Evolutionary conservation across 2,329 filamentous ascomycete genomes (phyloP), one percentile per base, ranked within the genome.

Genomic region (Cordyceps farinosa): DNA sequence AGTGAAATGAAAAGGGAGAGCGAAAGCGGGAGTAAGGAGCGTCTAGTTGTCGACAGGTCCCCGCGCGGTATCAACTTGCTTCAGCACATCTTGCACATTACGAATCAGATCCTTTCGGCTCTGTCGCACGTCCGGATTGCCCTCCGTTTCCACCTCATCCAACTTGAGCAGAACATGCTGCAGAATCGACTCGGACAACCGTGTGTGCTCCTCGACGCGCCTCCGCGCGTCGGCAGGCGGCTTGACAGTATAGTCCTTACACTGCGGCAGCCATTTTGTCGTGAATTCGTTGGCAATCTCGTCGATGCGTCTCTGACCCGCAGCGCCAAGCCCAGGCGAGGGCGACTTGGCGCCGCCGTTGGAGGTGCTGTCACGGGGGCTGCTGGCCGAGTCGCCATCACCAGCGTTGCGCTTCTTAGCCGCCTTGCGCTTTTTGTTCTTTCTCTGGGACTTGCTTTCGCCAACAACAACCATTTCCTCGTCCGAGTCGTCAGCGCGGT

Each of bases 141-240:
- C 90, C 54, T 89, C 87, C 0, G 87, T 88, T 68, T 94, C 90
- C 3, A 94, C 85, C 29, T 83, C 87, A 72, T 95, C 91, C 45
- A 92, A 75, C 77, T 93, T 94, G 67, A 95, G 76, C 44, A 94
- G 71, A 2, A 92, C 85, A 69, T 92, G 89, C 66, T 88, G 86
- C 80, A 95, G 80, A 45, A 92, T 83, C 5, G 88, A 90, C 78
- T 95, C 91, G 4, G 86, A 87, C 22, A 95, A 74, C 72, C 84
- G 88, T 72, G 89, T 87, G 73, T 94, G 88, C 70, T 93, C 89
- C 40, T 92, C 90, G 15, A 84, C 83, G 56, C 84, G 80, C 79
- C 90, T 91, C 73, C 88, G 87, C 45, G 77, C 71, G 58, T 92
- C 89, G 3, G 75, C 72, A 0, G 91, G 90, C 11, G 91, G 88